Conservation (phyloP, 2,329 filamentous ascomycete species). For the Fusarium begoniae region DNA sequence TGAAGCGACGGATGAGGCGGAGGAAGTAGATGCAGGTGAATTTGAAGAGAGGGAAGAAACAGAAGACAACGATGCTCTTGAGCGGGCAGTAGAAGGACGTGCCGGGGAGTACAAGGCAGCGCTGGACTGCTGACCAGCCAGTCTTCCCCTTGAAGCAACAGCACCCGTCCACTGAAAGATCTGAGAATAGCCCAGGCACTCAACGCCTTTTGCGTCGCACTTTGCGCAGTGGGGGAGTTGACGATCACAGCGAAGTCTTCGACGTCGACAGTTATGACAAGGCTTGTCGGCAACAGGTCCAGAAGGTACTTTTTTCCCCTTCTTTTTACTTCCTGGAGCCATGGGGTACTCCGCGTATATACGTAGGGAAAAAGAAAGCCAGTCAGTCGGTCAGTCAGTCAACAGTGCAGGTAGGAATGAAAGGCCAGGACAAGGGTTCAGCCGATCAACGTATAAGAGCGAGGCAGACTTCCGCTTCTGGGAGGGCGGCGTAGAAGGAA, state of each 20-base stretch:
- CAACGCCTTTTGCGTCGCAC: constrained; percentile 57
- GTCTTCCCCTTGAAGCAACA: constrained; percentile 54
- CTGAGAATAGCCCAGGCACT: constrained; percentile 64
- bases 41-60: constrained; percentile 33
- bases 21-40: constrained; percentile 20
- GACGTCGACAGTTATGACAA: constrained; percentile 65
- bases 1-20: constrained; percentile 25
- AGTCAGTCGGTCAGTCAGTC: background rate
- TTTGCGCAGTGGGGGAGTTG: constrained; percentile 62
- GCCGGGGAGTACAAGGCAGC: constrained; percentile 41
- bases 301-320: constrained; percentile 40
- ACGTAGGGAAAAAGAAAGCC: background rate
- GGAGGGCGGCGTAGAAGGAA: constrained; percentile 26
- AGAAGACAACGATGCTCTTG: constrained; percentile 30
- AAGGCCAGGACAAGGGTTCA: constrained; percentile 18
- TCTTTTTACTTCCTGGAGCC: constrained; percentile 37
- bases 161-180: constrained; percentile 63
- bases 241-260: constrained; percentile 62
- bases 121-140: constrained; percentile 52
- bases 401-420: constrained; percentile 10
- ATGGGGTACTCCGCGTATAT: constrained; percentile 24
- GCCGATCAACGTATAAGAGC: constrained; percentile 29
- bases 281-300: constrained; percentile 45
- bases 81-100: constrained; percentile 27
- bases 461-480: constrained; percentile 11